phyloP scores from a whole-genome alignment of 2,329 filamentous ascomycete genomes.

The Sporothrix mexicana region DNA sequence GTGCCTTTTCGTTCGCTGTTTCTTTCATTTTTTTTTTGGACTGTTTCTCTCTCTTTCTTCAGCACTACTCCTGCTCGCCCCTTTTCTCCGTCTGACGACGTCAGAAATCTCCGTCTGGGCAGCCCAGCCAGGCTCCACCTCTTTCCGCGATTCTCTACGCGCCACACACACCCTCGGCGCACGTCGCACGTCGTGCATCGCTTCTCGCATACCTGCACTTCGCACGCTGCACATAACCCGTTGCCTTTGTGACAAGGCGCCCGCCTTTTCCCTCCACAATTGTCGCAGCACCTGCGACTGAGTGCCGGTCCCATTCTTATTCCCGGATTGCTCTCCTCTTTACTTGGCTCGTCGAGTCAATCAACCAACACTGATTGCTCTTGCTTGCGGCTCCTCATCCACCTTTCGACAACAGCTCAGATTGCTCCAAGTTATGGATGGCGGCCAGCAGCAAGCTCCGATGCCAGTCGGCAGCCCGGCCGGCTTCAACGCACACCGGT shows the following conservation, averaged over 20 bases:
- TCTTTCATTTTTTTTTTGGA: neutral
- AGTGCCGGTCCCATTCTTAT: neutral
- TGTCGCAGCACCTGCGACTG: neutral
- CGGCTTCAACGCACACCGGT: neutral
- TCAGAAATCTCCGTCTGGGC: slow-evolving; percentile 19
- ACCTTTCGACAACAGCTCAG: neutral
- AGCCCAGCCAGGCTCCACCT: slow-evolving; percentile 18
- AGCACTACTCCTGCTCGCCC: neutral
- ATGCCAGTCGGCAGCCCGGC: neutral
- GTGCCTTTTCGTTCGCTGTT: slow-evolving; percentile 16
- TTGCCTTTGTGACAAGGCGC: neutral
- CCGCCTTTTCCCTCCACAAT: slow-evolving; percentile 12
- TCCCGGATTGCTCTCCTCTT: neutral
- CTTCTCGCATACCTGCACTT: slow-evolving; percentile 2
- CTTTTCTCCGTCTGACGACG: slow-evolving; percentile 23
- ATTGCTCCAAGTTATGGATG: slow-evolving; percentile 8
- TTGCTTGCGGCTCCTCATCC: neutral
- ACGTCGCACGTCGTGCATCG: slow-evolving; percentile 1
- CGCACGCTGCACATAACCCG: neutral
- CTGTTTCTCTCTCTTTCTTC: neutral
- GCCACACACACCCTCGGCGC: slow-evolving; percentile 5
- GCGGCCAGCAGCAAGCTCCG: slow-evolving; percentile 15
- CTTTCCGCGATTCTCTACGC: slow-evolving; percentile 13
- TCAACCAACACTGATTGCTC: neutral
- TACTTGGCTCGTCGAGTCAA: neutral